These are phyloP conservation scores for Phellopilus nigrolimitatus DNA, from an alignment of 1,284 basidiomycete species.

Conservation along the genomic window DNA sequence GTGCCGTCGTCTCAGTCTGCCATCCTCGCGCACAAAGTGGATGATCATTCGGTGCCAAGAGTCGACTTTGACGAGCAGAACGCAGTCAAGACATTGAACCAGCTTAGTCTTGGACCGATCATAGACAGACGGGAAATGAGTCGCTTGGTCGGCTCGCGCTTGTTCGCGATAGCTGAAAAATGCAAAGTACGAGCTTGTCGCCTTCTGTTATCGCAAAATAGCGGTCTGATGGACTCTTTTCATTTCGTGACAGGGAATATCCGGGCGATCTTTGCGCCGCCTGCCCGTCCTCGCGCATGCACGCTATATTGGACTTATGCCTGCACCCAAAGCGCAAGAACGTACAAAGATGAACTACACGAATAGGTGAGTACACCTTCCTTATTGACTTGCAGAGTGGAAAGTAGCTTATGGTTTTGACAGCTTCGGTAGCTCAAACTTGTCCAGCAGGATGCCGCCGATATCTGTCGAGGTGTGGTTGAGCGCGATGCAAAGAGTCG, in stretches of 20 bases:
- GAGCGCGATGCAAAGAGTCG: slow-evolving; percentile 71
- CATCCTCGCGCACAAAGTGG: slow-evolving; percentile 27
- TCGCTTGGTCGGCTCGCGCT: slow-evolving; percentile 48
- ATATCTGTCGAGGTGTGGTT: slow-evolving; percentile 59
- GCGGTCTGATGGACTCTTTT: slow-evolving; percentile 2
- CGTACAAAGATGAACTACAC: slow-evolving; percentile 15
- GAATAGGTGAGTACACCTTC: slow-evolving; percentile 11
- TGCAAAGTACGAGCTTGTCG: slow-evolving; percentile 60
- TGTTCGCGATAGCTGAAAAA: slow-evolving; percentile 63
- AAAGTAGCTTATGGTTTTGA: not conserved
- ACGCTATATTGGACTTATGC: slow-evolving; percentile 52
- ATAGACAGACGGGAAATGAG: slow-evolving; percentile 22
- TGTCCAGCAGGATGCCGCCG: not conserved
- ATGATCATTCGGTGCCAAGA: not conserved
- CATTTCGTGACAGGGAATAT: slow-evolving; percentile 65
- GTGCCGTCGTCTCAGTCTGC: slow-evolving; percentile 62
- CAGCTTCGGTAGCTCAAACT: not conserved
- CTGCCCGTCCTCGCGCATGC: slow-evolving; percentile 91
- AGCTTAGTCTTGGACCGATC: slow-evolving; percentile 7
- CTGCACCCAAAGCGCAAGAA: slow-evolving; percentile 6
- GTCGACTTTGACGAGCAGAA: slow-evolving; percentile 5
- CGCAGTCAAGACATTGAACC: slow-evolving; percentile 5
- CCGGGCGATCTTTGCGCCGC: slow-evolving; percentile 84
- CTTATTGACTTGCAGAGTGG: not conserved
- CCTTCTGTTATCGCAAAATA: not conserved